A percentile compares a stretch with the other conserved stretches of the same genome.
These are phyloP conservation scores for Brasenia schreberi DNA, from an alignment of 164 flowering plant species.

Conservation along the genomic window DNA sequence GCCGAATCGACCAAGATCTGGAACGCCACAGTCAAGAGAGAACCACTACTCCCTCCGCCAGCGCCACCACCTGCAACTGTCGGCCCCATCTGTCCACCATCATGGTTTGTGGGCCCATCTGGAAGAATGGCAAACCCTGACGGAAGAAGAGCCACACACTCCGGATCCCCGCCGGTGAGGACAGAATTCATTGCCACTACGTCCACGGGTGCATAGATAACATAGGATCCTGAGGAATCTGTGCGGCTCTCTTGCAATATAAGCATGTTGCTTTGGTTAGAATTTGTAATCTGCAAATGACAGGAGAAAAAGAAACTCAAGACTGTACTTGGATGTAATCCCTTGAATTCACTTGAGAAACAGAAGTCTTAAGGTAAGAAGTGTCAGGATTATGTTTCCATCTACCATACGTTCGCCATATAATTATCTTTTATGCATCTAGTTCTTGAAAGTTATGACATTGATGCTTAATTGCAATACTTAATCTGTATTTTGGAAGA, in stretches of 20 bases:
- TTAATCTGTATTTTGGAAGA: too few species aligned
- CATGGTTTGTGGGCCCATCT: background rate
- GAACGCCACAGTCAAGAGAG: constrained; percentile 75
- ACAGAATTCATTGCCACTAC: constrained; percentile 75
- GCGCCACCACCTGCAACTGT: constrained; percentile 1
- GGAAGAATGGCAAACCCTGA: constrained; percentile 85
- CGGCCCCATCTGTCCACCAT: background rate
- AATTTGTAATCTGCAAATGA: constrained; percentile 72
- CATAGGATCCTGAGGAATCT: constrained; percentile 64
- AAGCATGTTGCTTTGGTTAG: constrained; percentile 89
- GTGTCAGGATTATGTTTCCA: too few species aligned
- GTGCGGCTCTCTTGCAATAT: constrained; percentile 82
- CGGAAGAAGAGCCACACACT: constrained; percentile 77
- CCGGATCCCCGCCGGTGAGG: constrained; percentile 72
- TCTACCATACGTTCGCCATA: too few species aligned
- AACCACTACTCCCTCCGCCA: constrained; percentile 40
- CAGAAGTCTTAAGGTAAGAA: too few species aligned
- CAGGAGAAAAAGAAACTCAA: constrained; percentile 50
- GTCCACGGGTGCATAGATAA: constrained; percentile 82
- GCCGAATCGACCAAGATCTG: constrained; percentile 79
- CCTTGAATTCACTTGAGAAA: too few species aligned
- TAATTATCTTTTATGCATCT: too few species aligned
- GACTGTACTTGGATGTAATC: background rate
- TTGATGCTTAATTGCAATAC: too few species aligned
- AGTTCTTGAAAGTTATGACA: too few species aligned